A percentile compares a stretch with the other conserved stretches of the same genome.
Evolutionary conservation across 805 yeast species (phyloP).

Genomic region (Yamadazyma endophytica): DNA sequence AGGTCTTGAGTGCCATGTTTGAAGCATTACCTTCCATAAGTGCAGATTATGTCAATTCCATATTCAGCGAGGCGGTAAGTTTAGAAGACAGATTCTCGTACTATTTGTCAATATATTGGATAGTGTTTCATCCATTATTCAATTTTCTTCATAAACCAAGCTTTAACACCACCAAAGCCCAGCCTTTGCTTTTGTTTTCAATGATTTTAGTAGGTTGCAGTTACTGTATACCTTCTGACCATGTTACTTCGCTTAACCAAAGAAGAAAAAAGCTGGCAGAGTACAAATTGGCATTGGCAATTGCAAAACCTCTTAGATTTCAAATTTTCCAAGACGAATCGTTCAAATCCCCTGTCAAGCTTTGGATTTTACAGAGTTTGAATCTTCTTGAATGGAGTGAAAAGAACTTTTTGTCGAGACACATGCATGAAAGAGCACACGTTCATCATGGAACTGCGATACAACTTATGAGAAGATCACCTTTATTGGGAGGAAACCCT

Average conservation of each 20-base stretch:
- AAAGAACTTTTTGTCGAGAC: constrained; percentile 64
- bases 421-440: constrained; percentile 76
- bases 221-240: constrained; percentile 20
- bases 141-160: constrained; percentile 59
- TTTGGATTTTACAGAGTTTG: constrained; percentile 75
- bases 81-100: constrained; percentile 32
- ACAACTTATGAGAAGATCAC: constrained; percentile 71
- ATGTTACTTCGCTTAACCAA: constrained; percentile 7
- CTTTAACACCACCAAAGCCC: constrained; percentile 44
- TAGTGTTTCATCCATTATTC: constrained; percentile 54
- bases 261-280: constrained; percentile 23
- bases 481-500: constrained; percentile 72
- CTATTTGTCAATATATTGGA: constrained; percentile 48
- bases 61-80: constrained; percentile 18
- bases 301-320: constrained; percentile 63
- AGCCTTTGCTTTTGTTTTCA: constrained; percentile 47
- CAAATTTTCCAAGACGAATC: constrained; percentile 65
- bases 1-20: constrained; percentile 30
- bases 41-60: constrained; percentile 20
- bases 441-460: constrained; percentile 85
- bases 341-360: constrained; percentile 70
- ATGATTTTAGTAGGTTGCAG: constrained; percentile 58
- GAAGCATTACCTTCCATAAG: constrained; percentile 24
- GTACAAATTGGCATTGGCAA: constrained; percentile 39
- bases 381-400: constrained; percentile 75